Evolutionary conservation across 305 asterid genomes (phyloP).

Genomic region (Solanum hybrid): DNA sequence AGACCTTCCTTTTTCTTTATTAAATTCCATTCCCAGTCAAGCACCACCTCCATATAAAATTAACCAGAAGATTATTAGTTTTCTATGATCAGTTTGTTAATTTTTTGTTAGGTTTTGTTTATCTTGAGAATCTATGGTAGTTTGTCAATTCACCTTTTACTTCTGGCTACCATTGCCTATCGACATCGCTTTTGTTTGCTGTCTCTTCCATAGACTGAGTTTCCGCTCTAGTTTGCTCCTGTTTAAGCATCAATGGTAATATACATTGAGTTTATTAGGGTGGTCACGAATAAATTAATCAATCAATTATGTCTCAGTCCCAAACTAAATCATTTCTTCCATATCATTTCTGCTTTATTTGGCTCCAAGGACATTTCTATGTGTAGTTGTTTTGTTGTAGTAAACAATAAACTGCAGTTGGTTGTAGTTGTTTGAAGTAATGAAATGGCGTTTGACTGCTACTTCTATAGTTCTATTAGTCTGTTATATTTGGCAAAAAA

Average conservation of each 20-base stretch:
- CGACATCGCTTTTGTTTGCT: not conserved
- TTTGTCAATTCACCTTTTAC: not conserved
- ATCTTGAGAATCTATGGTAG: not conserved
- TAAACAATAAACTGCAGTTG: not conserved
- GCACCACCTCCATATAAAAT: not conserved
- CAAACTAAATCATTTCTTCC: not conserved
- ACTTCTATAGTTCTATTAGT: not conserved
- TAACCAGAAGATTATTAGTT: not conserved
- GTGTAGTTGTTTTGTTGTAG: too few species aligned
- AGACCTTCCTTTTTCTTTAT: not conserved
- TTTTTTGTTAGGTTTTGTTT: not conserved
- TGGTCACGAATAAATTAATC: not conserved
- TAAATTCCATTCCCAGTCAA: not conserved
- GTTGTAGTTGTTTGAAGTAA: not conserved
- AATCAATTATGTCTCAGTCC: not conserved
- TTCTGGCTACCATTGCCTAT: not conserved
- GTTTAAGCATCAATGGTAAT: not conserved
- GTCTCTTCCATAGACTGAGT: not conserved
- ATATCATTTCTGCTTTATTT: not conserved
- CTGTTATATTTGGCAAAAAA: not conserved
- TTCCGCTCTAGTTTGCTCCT: not conserved
- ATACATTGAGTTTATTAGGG: not conserved
- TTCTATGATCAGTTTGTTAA: not conserved
- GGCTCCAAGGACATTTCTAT: not conserved
- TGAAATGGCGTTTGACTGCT: not conserved